phyloP scores from a whole-genome alignment of 2,329 filamentous ascomycete genomes.

The Aspergillus sp. region DNA sequence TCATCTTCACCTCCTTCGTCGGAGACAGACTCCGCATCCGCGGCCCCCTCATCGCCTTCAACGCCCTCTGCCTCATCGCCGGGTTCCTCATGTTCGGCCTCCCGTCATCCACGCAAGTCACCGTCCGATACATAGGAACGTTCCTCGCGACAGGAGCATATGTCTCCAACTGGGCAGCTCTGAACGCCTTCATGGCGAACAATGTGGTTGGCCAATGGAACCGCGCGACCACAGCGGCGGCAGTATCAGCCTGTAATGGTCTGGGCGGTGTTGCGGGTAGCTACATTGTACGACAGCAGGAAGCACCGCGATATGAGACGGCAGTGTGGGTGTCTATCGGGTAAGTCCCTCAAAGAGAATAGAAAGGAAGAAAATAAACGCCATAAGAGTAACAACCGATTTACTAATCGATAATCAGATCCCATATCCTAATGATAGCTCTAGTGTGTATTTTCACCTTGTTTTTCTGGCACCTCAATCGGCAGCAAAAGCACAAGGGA shows the following conservation, averaged over 20 bases:
- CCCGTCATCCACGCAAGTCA: conserved; percentile 52
- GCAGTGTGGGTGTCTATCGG: conserved; percentile 69
- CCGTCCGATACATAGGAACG: conserved; percentile 65
- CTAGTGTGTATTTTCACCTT: conserved; percentile 55
- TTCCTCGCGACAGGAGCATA: conserved; percentile 69
- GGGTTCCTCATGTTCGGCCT: conserved; percentile 70
- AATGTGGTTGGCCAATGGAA: conserved; percentile 68
- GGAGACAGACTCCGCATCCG: conserved; percentile 64
- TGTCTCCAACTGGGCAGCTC: conserved; percentile 68
- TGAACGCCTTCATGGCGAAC: conserved; percentile 65
- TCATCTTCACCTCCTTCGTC: conserved; percentile 62
- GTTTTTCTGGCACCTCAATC: conserved; percentile 58
- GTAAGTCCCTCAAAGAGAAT: conserved; percentile 21
- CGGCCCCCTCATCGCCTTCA: conserved; percentile 66
- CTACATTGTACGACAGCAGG: conserved; percentile 63
- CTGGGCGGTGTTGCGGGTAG: conserved; percentile 66
- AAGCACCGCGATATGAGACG: conserved; percentile 65
- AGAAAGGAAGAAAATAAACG: too few relatives aligned
- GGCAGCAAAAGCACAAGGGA: conserved; percentile 47
- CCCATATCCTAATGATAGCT: conserved; percentile 60
- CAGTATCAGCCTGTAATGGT: conserved; percentile 63
- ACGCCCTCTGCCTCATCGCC: conserved; percentile 61
- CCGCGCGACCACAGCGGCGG: conserved; percentile 62
- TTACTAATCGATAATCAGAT: conserved; percentile 34
- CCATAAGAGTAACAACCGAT: too few relatives aligned